A percentile compares a stretch with the other conserved stretches of the same genome.
phyloP scores from a whole-genome alignment of 2,329 filamentous ascomycete species.

The Diaporthe citrichinensis region DNA sequence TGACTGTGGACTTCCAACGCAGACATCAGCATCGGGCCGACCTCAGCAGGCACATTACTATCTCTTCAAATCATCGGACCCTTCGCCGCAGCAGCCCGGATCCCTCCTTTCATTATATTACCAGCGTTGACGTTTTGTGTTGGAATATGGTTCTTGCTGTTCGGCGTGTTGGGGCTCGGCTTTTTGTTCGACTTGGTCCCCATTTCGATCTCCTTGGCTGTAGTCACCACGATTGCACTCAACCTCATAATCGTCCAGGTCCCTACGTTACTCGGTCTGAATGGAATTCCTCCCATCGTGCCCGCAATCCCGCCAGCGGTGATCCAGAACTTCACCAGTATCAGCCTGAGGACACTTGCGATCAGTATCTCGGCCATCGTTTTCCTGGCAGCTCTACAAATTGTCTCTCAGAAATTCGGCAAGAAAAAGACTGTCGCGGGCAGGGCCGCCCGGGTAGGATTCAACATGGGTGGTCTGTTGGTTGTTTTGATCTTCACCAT shows the following conservation, averaged over 20 bases:
- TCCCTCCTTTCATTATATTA: constrained; percentile 19
- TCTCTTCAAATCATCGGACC: constrained; percentile 27
- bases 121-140: constrained; percentile 34
- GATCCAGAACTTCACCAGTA: not conserved
- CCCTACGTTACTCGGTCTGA: constrained; percentile 19
- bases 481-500: constrained; percentile 17
- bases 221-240: not conserved
- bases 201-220: not conserved
- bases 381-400: not conserved
- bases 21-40: constrained; percentile 36
- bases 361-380: constrained; percentile 12
- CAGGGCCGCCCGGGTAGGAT: not conserved
- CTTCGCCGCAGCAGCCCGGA: constrained; percentile 9
- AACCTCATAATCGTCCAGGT: constrained; percentile 13
- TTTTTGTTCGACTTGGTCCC: constrained; percentile 33
- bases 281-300: constrained; percentile 12
- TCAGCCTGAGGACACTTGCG: constrained; percentile 14
- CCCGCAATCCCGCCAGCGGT: not conserved
- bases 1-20: not conserved
- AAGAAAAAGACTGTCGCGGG: constrained; percentile 10
- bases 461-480: not conserved
- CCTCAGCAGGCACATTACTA: constrained; percentile 6
- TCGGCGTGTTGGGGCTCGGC: constrained; percentile 32
- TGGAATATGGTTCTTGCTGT: constrained; percentile 35
- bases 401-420: constrained; percentile 5